Base-by-base conservation (phyloP, 169 alveolate genomes). In the Plasmodium vivax region DNA sequence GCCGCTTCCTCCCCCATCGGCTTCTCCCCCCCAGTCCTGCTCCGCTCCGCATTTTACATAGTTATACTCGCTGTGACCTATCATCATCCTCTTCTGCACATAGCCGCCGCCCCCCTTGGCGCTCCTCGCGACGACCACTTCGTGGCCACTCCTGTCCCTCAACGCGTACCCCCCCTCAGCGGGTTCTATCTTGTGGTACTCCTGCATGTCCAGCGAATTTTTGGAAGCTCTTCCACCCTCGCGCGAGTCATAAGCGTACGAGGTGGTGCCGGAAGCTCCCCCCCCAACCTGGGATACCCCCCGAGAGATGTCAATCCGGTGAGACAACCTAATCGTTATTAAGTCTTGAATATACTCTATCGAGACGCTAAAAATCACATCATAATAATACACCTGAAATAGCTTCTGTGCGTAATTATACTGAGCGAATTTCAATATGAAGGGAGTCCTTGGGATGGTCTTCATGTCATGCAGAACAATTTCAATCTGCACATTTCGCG, bases 381-480 rank as follows among this genome's bases (percentile, higher is more conserved):
- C 62, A 92, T 47, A 58, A 51, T 79, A 92, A 45, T 81, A 36
- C 5, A 92, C 84, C 41, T 92, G 62, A 51, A 82, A 92, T 19
- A 79, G 47, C 41, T 92, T 92, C 77, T 92, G 92, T 12, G 95
- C 72, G 34, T 92, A 92, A 72, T 92, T 92, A 82, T n/a, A 92
- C 56, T 30, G 80, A 3, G 96, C 93, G 68, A 97, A 92, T 82
- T 96, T 96, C 84, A 97, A 92, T 74, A 96, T 95, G 19, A 97
- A 94, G 14, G 98, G 98, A 34, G 95, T 92, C 79, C 87, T 95
- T n/a, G 98, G 98, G 12, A 97, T 97, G 72, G 95, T 97, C 19
- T 96, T 95, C 92, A 94, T 94, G 91, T 96, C 96, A 92, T 97
- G 97, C 1, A 97, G 87, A 94, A 97, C 96, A 41, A 97, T 91